Evolutionary conservation across 83 land plant genomes (phyloP).

Genomic region (Picea abies): DNA sequence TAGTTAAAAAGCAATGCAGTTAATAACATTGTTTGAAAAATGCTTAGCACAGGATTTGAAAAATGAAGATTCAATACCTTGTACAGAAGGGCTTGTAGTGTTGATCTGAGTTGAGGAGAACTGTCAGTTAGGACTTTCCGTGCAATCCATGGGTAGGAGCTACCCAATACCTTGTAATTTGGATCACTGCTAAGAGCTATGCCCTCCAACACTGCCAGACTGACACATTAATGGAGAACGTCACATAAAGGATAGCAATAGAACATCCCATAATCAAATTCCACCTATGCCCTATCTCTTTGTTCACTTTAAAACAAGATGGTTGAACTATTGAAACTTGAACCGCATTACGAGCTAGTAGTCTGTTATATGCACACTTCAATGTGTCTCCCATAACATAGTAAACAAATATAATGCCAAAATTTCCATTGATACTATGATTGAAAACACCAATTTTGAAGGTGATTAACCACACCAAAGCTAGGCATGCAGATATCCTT

Average conservation of each 20-base stretch:
- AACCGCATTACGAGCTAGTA: neutral
- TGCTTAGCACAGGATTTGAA: neutral
- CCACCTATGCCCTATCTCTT: neutral
- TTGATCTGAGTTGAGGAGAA: slow-evolving; percentile 81
- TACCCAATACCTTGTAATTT: slow-evolving; percentile 91
- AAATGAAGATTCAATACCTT: slow-evolving; percentile 39
- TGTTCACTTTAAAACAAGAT: neutral
- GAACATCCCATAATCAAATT: neutral
- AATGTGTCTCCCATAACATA: neutral
- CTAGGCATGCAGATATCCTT: no score
- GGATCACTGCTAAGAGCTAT: slow-evolving; percentile 85
- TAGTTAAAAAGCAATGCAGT: neutral
- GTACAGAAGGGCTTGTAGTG: slow-evolving; percentile 76
- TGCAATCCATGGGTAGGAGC: slow-evolving; percentile 99
- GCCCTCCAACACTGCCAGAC: slow-evolving; percentile 97
- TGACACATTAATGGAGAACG: slow-evolving; percentile 26
- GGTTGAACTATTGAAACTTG: neutral
- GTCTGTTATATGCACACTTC: neutral
- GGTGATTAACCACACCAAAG: neutral
- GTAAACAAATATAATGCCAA: neutral
- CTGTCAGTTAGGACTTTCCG: slow-evolving; percentile 89
- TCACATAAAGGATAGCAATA: neutral
- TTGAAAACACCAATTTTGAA: neutral
- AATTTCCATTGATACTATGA: neutral
- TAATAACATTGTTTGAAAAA: neutral